A percentile compares a stretch with the other conserved stretches of the same genome.
These are phyloP conservation scores for Neoascochyta sp. DNA, from an alignment of 2,329 filamentous ascomycete species.

Conservation along the genomic window DNA sequence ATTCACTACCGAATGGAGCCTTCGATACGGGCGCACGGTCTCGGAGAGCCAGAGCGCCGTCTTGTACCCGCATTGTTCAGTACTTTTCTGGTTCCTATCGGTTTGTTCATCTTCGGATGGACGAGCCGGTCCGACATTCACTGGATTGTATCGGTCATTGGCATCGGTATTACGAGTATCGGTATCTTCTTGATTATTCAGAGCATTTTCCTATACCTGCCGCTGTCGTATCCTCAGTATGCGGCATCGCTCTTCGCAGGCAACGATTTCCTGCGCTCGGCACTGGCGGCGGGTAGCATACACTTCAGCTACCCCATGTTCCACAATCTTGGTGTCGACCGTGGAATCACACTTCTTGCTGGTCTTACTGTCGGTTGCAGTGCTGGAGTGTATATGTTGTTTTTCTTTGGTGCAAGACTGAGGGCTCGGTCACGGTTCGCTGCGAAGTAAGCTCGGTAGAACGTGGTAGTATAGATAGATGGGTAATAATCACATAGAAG, in stretches of 20 bases:
- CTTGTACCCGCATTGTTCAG: slow-evolving; percentile 66
- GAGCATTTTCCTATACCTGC: slow-evolving; percentile 59
- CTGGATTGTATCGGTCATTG: slow-evolving; percentile 56
- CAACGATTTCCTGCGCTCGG: slow-evolving; percentile 55
- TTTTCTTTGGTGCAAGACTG: slow-evolving; percentile 41
- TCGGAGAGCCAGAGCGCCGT: slow-evolving; percentile 67
- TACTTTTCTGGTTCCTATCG: slow-evolving; percentile 58
- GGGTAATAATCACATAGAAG: too few species aligned
- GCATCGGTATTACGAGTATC: slow-evolving; percentile 49
- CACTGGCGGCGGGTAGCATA: slow-evolving; percentile 58
- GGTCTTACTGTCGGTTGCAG: slow-evolving; percentile 39
- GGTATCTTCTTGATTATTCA: slow-evolving; percentile 45
- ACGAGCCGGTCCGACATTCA: slow-evolving; percentile 59
- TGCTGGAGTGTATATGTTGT: slow-evolving; percentile 59
- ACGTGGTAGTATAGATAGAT: too few species aligned
- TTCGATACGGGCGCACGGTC: slow-evolving; percentile 58
- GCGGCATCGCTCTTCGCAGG: slow-evolving; percentile 55
- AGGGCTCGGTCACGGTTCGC: slow-evolving; percentile 33
- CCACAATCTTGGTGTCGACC: slow-evolving; percentile 56
- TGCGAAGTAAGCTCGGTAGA: slow-evolving; percentile 21
- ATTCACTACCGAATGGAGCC: slow-evolving; percentile 69
- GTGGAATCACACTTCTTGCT: slow-evolving; percentile 55
- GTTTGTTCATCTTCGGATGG: slow-evolving; percentile 66
- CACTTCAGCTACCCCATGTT: slow-evolving; percentile 60
- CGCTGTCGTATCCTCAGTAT: slow-evolving; percentile 57